Evolutionary conservation across 2,329 filamentous ascomycete species (phyloP).

Genomic region (Fusarium avenaceum): DNA sequence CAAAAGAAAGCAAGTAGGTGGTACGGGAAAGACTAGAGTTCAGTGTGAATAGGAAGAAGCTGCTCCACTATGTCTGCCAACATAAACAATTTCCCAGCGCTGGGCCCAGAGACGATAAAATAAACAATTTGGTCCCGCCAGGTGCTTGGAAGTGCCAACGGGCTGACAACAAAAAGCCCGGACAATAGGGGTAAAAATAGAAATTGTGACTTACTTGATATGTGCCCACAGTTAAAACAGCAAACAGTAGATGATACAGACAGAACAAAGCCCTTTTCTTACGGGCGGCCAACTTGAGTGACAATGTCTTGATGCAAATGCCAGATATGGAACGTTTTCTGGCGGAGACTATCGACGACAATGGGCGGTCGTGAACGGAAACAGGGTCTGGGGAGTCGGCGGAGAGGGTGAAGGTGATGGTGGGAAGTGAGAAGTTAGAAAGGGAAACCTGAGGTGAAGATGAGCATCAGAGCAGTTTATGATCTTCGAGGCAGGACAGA

Average conservation of each 20-base stretch:
- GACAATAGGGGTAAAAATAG: conserved; percentile 5
- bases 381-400: conserved; percentile 9
- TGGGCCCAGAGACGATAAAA: no score
- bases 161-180: neutral
- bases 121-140: conserved; percentile 2
- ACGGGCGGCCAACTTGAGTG: conserved; percentile 42
- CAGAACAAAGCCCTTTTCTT: conserved; percentile 53
- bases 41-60: neutral
- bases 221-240: conserved; percentile 50
- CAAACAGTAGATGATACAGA: conserved; percentile 52
- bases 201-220: conserved; percentile 50
- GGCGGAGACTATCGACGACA: conserved; percentile 19
- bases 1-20: conserved; percentile 2
- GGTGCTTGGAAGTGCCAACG: conserved; percentile 5
- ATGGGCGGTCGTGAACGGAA: conserved; percentile 18
- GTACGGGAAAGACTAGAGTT: neutral
- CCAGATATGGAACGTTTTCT: conserved; percentile 28
- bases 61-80: neutral
- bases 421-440: conserved; percentile 10
- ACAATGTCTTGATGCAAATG: conserved; percentile 20
- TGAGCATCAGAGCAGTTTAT: neutral
- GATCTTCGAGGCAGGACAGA: neutral
- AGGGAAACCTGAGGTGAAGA: neutral
- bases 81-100: no score
- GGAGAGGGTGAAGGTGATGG: conserved; percentile 23